Evolutionary conservation across 345 rosid genomes (phyloP), one percentile per base, ranked within the genome.

Genomic region (Brassica juncea): DNA sequence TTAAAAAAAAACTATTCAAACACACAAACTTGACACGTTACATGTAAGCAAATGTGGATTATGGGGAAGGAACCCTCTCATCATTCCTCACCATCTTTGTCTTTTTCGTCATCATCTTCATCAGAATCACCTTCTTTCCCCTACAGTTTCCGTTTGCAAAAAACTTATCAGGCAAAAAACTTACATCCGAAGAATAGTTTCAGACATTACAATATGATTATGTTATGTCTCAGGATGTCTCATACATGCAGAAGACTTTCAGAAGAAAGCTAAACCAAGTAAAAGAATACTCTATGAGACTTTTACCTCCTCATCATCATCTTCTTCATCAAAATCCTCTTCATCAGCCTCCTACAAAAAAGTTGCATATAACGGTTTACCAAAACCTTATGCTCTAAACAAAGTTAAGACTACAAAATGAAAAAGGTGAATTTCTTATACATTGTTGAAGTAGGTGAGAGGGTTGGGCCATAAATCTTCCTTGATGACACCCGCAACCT

Each of bases 381-480:
- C 28, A 59, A 68, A 63, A n/a, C 8, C 63, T 71, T 19, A 28
- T 11, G 39, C 66, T 55, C 68, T 19, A 81, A 67, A 70, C 42
- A 21, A 52, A 44, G 23, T 15, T 47, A 5, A 39, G 23, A 47
- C 0, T 9, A 42, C 52, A n/a, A 60, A 75, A 66, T 11, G 66
- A 55, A 66, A 21, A 39, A 15, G 73, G 21, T 57, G 21, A 73
- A 19, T 54, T 77, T 57, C 49, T 84, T 87, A 21, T 21, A 94
- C 98, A 86, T 82, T 90, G 86, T 87, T 91, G 70, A 94, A 94
- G 75, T 88, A 92, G 55, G 86, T 84, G 68, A 92, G 90, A 75
- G 99, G 98, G 89, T 93, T 92, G 68, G 97, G 91, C 99, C 99
- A 94, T 52, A 94, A 77, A 70, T 94, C 98, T 83, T 91, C 99